Evolutionary conservation across 2,329 filamentous ascomycete species (phyloP).

Genomic region (Fusarium humuli): DNA sequence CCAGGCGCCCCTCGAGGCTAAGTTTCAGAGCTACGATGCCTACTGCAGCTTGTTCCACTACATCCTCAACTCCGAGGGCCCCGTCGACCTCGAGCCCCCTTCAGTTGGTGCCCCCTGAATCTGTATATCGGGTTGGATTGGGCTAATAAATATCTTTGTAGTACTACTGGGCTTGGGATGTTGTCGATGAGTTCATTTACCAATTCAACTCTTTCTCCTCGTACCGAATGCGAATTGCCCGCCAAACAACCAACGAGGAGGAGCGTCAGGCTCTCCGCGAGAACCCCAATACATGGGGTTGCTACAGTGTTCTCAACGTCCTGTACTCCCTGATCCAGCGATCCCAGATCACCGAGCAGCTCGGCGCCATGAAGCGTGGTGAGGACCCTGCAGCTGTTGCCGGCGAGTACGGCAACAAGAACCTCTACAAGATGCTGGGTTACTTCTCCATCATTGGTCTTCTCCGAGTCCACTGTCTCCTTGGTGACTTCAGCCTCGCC

Average conservation of each 20-base stretch:
- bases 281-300: slow-evolving; percentile 99
- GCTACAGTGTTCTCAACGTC: slow-evolving; percentile 99
- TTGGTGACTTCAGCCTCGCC: slow-evolving; percentile 97
- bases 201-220: slow-evolving; percentile 99
- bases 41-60: slow-evolving; percentile 99
- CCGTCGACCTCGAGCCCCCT: slow-evolving; percentile 94
- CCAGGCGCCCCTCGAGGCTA: slow-evolving; percentile 93
- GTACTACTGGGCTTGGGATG: slow-evolving; percentile 99
- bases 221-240: slow-evolving; percentile 91
- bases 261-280: slow-evolving; percentile 92
- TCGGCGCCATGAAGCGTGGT: slow-evolving; percentile 92
- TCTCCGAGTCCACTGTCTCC: slow-evolving; percentile 92
- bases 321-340: slow-evolving; percentile 99
- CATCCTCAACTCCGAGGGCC: slow-evolving; percentile 99
- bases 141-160: slow-evolving; percentile 55
- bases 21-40: slow-evolving; percentile 98
- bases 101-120: slow-evolving; percentile 73
- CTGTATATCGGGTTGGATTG: slow-evolving; percentile 14
- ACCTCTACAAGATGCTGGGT: slow-evolving; percentile 96
- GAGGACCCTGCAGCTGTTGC: slow-evolving; percentile 90
- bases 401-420: slow-evolving; percentile 94
- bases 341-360: slow-evolving; percentile 97
- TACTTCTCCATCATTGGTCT: slow-evolving; percentile 99
- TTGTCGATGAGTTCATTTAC: slow-evolving; percentile 99
- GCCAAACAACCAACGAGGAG: slow-evolving; percentile 86